phyloP scores from a whole-genome alignment of 495 filamentous ascomycete genomes.

The Neurospora sp. region DNA sequence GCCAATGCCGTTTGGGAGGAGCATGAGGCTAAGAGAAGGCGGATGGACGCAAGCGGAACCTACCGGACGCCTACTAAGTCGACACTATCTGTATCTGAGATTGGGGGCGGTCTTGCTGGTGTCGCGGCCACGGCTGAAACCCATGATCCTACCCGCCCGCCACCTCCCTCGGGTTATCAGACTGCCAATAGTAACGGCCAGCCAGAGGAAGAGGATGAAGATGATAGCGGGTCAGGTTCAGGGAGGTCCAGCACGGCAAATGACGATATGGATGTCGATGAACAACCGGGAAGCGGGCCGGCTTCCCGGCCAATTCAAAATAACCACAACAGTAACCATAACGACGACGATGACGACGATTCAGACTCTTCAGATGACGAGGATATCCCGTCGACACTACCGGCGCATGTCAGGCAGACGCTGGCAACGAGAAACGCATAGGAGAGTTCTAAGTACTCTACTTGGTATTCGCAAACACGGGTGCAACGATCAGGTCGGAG shows the following conservation, averaged over 20 bases:
- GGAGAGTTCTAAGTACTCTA: not conserved
- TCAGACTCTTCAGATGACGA: constrained; percentile 29
- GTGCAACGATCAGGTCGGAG: not conserved
- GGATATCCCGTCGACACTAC: constrained; percentile 34
- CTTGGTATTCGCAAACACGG: not conserved
- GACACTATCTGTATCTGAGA: constrained; percentile 19
- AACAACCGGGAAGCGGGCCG: not conserved
- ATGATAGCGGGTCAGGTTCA: not conserved
- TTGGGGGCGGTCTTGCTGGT: constrained; percentile 21
- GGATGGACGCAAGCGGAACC: constrained; percentile 12
- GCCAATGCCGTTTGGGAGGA: constrained; percentile 10
- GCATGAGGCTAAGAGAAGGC: constrained; percentile 23
- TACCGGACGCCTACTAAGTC: constrained; percentile 18
- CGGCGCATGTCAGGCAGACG: constrained; percentile 13
- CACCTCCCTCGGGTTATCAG: not conserved
- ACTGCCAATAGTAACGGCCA: constrained; percentile 5
- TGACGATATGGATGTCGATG: not conserved
- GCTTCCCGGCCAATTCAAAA: not conserved
- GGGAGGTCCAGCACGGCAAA: not conserved
- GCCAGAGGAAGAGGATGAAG: not conserved
- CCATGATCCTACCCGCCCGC: constrained; percentile 21
- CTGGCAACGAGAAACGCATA: constrained; percentile 5
- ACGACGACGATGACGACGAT: constrained; percentile 18
- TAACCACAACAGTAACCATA: not conserved
- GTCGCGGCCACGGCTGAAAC: constrained; percentile 22